Conservation (phyloP, 805 yeast genomes). For the Ogataea pini region DNA sequence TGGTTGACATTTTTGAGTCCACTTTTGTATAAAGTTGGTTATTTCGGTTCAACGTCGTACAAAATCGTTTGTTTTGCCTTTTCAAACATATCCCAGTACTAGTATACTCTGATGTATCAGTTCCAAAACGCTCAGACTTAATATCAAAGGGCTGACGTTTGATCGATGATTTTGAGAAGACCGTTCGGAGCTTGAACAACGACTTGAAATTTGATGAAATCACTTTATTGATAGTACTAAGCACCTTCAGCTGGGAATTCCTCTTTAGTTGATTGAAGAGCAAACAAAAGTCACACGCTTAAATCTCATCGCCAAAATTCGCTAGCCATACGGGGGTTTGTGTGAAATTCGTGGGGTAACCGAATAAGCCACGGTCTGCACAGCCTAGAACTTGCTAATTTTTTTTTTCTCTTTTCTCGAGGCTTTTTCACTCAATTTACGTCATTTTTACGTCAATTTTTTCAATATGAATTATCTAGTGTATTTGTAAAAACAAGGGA, state of each 20-base stretch:
- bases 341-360: constrained; percentile 1
- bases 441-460: not conserved
- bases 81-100: too few relatives aligned
- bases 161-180: not conserved
- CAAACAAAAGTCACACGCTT: too few relatives aligned
- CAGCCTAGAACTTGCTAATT: not conserved
- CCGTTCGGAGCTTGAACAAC: not conserved
- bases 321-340: not conserved
- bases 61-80: not conserved
- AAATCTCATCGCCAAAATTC: not conserved
- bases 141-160: not conserved
- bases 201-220: not conserved
- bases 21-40: not conserved
- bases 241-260: too few relatives aligned
- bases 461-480: not conserved
- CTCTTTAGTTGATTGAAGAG: too few relatives aligned
- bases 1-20: not conserved
- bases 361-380: not conserved
- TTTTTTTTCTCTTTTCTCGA: not conserved
- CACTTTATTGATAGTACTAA: too few relatives aligned
- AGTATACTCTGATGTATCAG: too few relatives aligned
- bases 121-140: not conserved
- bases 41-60: not conserved
- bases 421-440: too few relatives aligned
- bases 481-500: not conserved